Percentiles rank a stretch among this genome's conserved stretches.
Evolutionary conservation across 2,329 filamentous ascomycete species (phyloP).

Genomic region (Grosmannia clavigera): DNA sequence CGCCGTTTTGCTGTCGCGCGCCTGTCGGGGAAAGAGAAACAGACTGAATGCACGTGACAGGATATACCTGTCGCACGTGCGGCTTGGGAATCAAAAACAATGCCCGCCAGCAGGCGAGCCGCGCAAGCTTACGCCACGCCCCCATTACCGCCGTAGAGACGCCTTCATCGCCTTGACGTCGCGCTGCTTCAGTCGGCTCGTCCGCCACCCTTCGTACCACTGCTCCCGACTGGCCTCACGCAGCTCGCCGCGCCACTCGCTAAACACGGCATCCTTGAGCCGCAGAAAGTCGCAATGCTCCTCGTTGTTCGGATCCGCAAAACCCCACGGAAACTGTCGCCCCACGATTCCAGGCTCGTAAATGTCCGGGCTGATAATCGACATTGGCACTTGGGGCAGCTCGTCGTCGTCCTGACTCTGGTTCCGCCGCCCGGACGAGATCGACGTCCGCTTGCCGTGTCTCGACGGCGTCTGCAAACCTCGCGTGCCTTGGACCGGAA

Average conservation of each 20-base stretch:
- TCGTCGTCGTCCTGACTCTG: constrained; percentile 39
- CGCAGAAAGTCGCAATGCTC: constrained; percentile 89
- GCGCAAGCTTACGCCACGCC: neutral
- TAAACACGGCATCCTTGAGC: constrained; percentile 84
- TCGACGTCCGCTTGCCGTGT: constrained; percentile 32
- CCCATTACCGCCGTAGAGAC: constrained; percentile 21
- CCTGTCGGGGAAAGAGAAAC: neutral
- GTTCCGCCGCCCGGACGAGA: constrained; percentile 31
- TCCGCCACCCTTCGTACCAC: constrained; percentile 96
- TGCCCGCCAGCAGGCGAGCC: neutral
- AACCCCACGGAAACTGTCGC: constrained; percentile 90
- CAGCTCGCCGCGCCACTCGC: constrained; percentile 83
- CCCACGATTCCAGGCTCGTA: constrained; percentile 74
- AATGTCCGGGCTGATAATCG: constrained; percentile 84
- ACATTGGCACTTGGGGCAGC: constrained; percentile 69
- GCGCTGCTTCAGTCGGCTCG: constrained; percentile 47
- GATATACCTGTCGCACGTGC: too few species aligned
- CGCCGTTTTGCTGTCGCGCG: neutral
- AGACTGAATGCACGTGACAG: neutral
- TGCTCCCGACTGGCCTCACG: constrained; percentile 81
- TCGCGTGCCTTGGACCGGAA: constrained; percentile 19
- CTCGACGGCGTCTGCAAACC: constrained; percentile 11
- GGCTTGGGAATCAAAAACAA: neutral
- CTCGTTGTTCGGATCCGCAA: constrained; percentile 83
- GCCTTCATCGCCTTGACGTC: constrained; percentile 22